phyloP scores from a whole-genome alignment of 2,329 filamentous ascomycete species.

The Xylariaceae sp. region DNA sequence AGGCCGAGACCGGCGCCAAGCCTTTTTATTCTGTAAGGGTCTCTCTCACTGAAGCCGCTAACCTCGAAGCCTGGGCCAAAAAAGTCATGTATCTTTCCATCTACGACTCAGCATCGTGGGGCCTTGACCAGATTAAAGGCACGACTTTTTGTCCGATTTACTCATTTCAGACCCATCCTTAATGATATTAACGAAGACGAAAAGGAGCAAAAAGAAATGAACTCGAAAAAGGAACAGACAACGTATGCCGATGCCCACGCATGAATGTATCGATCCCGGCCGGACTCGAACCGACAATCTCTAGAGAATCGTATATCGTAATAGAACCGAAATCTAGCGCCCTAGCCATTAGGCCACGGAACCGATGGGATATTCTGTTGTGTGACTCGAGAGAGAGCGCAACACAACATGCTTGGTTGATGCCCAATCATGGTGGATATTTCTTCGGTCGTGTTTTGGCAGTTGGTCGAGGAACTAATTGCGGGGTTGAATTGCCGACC shows the following conservation, averaged over 20 bases:
- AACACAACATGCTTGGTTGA: too few species aligned
- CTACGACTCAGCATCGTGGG: background rate
- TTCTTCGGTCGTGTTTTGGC: too few species aligned
- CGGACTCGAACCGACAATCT: conserved; percentile 33
- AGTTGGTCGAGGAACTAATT: too few species aligned
- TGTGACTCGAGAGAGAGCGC: background rate
- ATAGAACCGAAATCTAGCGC: conserved; percentile 30
- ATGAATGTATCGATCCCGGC: conserved; percentile 21
- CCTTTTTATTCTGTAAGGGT: background rate
- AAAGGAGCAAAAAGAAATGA: background rate
- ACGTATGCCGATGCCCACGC: too few species aligned
- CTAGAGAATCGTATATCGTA: conserved; percentile 20
- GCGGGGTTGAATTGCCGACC: too few species aligned
- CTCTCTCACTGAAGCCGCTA: background rate
- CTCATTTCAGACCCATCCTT: too few species aligned
- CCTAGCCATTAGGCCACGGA: conserved; percentile 30
- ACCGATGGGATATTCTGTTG: background rate
- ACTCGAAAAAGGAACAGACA: conserved; percentile 1
- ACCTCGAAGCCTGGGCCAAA: background rate
- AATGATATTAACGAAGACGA: too few species aligned
- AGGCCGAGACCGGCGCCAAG: conserved; percentile 10
- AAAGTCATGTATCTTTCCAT: background rate
- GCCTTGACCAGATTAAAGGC: too few species aligned
- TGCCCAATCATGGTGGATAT: too few species aligned
- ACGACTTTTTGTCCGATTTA: too few species aligned